Evolutionary conservation across 139 green algal genomes (phyloP).

Genomic region (Tetratostichococcus sp.): DNA sequence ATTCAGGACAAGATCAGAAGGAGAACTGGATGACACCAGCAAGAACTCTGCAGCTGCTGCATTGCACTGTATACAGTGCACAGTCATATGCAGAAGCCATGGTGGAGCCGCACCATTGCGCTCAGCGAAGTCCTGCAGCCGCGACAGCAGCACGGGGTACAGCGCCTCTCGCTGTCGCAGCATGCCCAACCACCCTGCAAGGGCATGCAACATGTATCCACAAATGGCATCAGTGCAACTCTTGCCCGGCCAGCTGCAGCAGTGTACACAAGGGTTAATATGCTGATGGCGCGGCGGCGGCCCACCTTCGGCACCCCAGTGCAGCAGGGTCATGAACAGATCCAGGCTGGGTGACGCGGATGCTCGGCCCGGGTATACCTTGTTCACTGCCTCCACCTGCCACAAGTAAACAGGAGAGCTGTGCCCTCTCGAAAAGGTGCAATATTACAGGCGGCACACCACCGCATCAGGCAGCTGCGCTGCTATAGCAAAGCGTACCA

Average conservation of each 20-base stretch:
- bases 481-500: background rate
- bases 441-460: too few species aligned
- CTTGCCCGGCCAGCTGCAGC: background rate
- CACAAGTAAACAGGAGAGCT: background rate
- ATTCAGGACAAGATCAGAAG: too few species aligned
- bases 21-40: too few species aligned
- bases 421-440: too few species aligned
- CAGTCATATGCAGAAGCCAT: too few species aligned
- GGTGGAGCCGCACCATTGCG: background rate
- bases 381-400: slow-evolving; percentile 70
- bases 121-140: background rate
- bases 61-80: too few species aligned
- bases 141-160: background rate
- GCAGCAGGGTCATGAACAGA: slow-evolving; percentile 91
- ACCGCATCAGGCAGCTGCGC: too few species aligned
- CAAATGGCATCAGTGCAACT: too few species aligned
- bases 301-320: slow-evolving; percentile 54
- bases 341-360: slow-evolving; percentile 74
- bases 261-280: background rate
- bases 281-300: background rate
- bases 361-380: slow-evolving; percentile 78
- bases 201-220: too few species aligned
- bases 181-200: slow-evolving; percentile 1
- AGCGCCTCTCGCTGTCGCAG: background rate
- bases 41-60: background rate